These are phyloP conservation scores for Stenocarpella maydis DNA, from an alignment of 2,329 filamentous ascomycete genomes.

Conservation along the genomic window DNA sequence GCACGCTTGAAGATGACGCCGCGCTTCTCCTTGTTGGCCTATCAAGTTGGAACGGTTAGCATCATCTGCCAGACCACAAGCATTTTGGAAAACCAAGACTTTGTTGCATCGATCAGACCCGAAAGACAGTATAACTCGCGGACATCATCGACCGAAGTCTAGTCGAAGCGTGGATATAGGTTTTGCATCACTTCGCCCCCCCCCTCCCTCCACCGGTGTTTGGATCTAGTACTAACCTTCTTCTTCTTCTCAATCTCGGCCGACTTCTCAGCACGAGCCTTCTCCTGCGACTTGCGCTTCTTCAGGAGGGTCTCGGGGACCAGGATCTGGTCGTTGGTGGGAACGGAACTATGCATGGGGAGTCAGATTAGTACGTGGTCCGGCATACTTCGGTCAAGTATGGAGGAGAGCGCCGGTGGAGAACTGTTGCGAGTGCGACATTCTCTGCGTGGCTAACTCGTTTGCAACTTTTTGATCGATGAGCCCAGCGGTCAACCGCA, in stretches of 20 bases:
- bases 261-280: conserved; percentile 89
- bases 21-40: conserved; percentile 99
- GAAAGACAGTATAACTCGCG: conserved; percentile 96
- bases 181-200: conserved; percentile 82
- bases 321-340: conserved; percentile 93
- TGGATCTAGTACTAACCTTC: conserved; percentile 73
- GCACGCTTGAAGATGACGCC: conserved; percentile 99
- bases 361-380: conserved; percentile 82
- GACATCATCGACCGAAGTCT: conserved; percentile 98
- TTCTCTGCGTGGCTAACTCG: conserved; percentile 92
- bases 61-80: conserved; percentile 45
- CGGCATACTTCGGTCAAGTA: conserved; percentile 64
- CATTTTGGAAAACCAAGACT: conserved; percentile 16
- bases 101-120: conserved; percentile 77
- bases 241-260: conserved; percentile 86
- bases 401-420: conserved; percentile 81
- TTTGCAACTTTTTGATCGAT: conserved; percentile 83
- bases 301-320: conserved; percentile 99
- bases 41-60: conserved; percentile 42
- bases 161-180: conserved; percentile 75
- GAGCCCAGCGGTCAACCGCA: conserved; percentile 53
- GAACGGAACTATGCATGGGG: conserved; percentile 74
- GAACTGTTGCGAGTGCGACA: conserved; percentile 94
- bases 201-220: conserved; percentile 34
- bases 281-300: conserved; percentile 99